phyloP scores from a whole-genome alignment of 768 basidiomycete species.

The Pleurotus giganteus region DNA sequence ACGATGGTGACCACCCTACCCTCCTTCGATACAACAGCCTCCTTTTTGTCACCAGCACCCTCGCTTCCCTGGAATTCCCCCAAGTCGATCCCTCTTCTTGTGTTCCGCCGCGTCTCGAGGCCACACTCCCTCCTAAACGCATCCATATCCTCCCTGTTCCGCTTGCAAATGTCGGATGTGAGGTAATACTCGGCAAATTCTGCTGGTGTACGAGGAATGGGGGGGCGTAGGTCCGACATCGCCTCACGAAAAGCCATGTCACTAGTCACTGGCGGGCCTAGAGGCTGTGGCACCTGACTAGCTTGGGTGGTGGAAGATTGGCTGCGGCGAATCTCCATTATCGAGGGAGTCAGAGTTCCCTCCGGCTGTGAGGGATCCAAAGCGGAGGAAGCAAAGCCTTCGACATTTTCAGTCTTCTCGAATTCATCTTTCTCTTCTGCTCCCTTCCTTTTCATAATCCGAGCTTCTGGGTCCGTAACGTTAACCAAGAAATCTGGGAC shows the following conservation, averaged over 20 bases:
- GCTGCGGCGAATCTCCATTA: not conserved
- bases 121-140: slow-evolving; percentile 44
- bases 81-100: slow-evolving; percentile 20
- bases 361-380: not conserved
- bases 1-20: not conserved
- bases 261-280: not conserved
- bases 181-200: slow-evolving; percentile 41
- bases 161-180: slow-evolving; percentile 27
- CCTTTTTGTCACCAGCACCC: not conserved
- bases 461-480: slow-evolving; percentile 37
- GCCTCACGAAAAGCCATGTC: not conserved
- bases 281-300: not conserved
- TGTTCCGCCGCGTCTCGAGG: no score
- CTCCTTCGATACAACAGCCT: not conserved
- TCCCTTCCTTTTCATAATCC: not conserved
- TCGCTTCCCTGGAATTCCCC: not conserved
- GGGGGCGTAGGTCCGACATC: not conserved
- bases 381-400: not conserved
- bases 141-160: slow-evolving; percentile 45
- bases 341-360: not conserved
- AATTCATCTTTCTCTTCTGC: not conserved
- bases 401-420: not conserved
- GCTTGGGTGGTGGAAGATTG: no score
- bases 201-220: slow-evolving; percentile 39
- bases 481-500: slow-evolving; percentile 66